phyloP scores from a whole-genome alignment of 2,329 filamentous ascomycete genomes.

The Endocalyx cinctus region DNA sequence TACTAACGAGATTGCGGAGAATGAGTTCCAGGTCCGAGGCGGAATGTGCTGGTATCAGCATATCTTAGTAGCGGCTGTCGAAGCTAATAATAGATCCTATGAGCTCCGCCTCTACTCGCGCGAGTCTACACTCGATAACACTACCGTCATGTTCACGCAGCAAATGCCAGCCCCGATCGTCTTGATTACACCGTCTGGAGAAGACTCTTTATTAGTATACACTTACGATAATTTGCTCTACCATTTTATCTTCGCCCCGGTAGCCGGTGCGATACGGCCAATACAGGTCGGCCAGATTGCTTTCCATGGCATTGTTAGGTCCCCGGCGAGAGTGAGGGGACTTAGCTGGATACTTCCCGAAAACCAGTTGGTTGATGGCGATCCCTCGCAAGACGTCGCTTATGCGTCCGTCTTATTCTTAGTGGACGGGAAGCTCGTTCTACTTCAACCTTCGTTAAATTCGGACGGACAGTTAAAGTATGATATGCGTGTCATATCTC shows the following conservation, averaged over 20 bases:
- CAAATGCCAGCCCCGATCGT: constrained; percentile 81
- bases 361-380: constrained; percentile 80
- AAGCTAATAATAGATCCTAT: constrained; percentile 73
- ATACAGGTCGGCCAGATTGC: constrained; percentile 97
- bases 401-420: constrained; percentile 91
- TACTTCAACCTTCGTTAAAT: constrained; percentile 81
- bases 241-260: constrained; percentile 82
- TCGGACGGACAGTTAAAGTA: constrained; percentile 87
- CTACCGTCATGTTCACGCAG: constrained; percentile 71
- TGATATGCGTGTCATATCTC: constrained; percentile 94
- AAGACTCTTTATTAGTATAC: constrained; percentile 93
- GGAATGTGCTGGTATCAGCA: constrained; percentile 99
- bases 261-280: constrained; percentile 65
- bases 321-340: constrained; percentile 84
- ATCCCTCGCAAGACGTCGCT: constrained; percentile 92
- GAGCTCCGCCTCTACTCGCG: constrained; percentile 91
- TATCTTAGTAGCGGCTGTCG: constrained; percentile 88
- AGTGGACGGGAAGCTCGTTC: constrained; percentile 93
- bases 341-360: constrained; percentile 96
- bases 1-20: constrained; percentile 72
- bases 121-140: constrained; percentile 71
- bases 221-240: constrained; percentile 95
- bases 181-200: constrained; percentile 79
- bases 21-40: constrained; percentile 85
- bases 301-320: constrained; percentile 92